Evolutionary conservation across 1,284 basidiomycete species (phyloP).

Genomic region (Trametes sp.): DNA sequence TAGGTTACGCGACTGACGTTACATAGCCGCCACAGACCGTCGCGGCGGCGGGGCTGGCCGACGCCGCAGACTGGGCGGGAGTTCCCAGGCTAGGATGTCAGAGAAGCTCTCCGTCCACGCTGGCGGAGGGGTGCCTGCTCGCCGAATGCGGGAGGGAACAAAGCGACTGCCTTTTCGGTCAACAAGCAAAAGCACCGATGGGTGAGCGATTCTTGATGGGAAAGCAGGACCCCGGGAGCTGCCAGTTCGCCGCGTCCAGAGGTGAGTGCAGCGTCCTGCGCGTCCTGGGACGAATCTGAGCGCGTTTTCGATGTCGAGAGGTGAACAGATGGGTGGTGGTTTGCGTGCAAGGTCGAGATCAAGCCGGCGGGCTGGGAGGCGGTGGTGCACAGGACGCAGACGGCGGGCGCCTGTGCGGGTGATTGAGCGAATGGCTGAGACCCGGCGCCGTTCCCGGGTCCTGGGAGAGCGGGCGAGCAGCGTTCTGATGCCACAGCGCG

Average conservation of each 20-base stretch:
- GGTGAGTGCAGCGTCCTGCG: neutral
- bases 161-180: slow-evolving; percentile 29
- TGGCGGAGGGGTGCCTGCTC: slow-evolving; percentile 13
- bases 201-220: slow-evolving; percentile 19
- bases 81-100: slow-evolving; percentile 26
- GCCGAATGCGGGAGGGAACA: slow-evolving; percentile 21
- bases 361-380: neutral
- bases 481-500: slow-evolving; percentile 22
- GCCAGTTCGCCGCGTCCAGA: slow-evolving; percentile 6
- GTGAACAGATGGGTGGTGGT: slow-evolving; percentile 1
- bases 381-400: neutral
- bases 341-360: neutral
- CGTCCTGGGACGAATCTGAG: neutral
- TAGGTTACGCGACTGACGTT: neutral
- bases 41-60: slow-evolving; percentile 2
- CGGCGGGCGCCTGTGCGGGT: slow-evolving; percentile 2
- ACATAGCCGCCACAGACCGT: no score
- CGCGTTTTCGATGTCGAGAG: neutral
- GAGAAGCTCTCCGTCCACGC: slow-evolving; percentile 25
- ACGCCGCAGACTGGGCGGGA: neutral
- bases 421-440: neutral
- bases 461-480: slow-evolving; percentile 1
- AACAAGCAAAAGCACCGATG: slow-evolving; percentile 28
- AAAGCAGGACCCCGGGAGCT: slow-evolving; percentile 26
- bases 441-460: slow-evolving; percentile 12